phyloP scores from a whole-genome alignment of 805 yeast genomes.

The Tetrapisispora phaffii region DNA sequence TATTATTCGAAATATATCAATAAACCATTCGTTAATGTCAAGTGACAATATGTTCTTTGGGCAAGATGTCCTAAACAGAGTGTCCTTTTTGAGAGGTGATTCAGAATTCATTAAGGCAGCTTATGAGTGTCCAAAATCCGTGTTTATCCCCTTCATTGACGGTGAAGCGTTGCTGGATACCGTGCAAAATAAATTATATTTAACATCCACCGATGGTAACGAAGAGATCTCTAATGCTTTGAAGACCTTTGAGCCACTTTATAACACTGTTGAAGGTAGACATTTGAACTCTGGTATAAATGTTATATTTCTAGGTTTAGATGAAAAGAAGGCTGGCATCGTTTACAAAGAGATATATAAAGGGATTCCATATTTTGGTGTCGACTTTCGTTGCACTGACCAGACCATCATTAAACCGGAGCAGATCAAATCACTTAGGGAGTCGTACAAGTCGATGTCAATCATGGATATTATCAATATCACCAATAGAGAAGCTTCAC shows the following conservation, averaged over 20 bases:
- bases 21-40: neutral
- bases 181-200: slow-evolving; percentile 5
- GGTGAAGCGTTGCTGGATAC: slow-evolving; percentile 20
- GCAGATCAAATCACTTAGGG: neutral
- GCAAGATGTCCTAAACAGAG: slow-evolving; percentile 42
- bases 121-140: slow-evolving; percentile 32
- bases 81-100: slow-evolving; percentile 47
- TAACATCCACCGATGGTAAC: slow-evolving; percentile 5
- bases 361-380: slow-evolving; percentile 57
- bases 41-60: slow-evolving; percentile 31
- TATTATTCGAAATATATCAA: neutral
- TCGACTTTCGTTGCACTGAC: slow-evolving; percentile 35
- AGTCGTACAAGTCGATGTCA: neutral
- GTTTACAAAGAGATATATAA: slow-evolving; percentile 34
- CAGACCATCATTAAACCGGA: slow-evolving; percentile 3
- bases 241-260: neutral
- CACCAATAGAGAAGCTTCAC: slow-evolving; percentile 42
- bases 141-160: slow-evolving; percentile 32
- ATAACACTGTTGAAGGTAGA: slow-evolving; percentile 12
- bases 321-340: neutral
- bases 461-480: slow-evolving; percentile 12
- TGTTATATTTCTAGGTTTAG: slow-evolving; percentile 21
- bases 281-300: slow-evolving; percentile 11
- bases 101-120: slow-evolving; percentile 37
- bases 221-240: neutral